A percentile compares a stretch with the other conserved stretches of the same genome.
phyloP scores from a whole-genome alignment of 495 filamentous ascomycete species.

The Cetradonia linearis region DNA sequence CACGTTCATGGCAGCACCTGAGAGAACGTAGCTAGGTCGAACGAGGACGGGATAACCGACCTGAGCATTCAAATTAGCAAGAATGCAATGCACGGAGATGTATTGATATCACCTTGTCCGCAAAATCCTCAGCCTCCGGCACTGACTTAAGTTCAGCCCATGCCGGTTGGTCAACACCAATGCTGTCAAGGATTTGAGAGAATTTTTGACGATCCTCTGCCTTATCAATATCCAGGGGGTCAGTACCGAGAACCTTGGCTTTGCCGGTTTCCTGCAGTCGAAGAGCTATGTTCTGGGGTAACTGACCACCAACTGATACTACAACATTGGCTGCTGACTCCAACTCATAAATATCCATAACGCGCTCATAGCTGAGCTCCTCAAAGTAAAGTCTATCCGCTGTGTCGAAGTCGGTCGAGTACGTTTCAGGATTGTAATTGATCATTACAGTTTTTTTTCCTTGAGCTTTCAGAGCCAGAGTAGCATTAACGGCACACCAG shows the following conservation, averaged over 20 bases:
- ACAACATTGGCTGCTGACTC: conserved; percentile 82
- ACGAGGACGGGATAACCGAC: conserved; percentile 91
- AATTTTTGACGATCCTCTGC: conserved; percentile 98
- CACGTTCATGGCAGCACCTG: conserved; percentile 95
- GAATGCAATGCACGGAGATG: not conserved
- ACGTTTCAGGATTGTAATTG: conserved; percentile 91
- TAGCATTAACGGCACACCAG: conserved; percentile 96
- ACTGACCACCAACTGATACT: conserved; percentile 89
- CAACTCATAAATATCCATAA: conserved; percentile 97
- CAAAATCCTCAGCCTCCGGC: conserved; percentile 75
- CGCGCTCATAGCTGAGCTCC: conserved; percentile 91
- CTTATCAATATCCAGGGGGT: conserved; percentile 90
- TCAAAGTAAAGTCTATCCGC: conserved; percentile 97
- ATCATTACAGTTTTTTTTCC: conserved; percentile 99
- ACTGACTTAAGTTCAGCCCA: conserved; percentile 93
- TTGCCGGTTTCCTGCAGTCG: conserved; percentile 84
- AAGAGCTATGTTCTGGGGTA: conserved; percentile 94
- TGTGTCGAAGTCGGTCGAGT: conserved; percentile 80
- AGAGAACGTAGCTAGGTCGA: conserved; percentile 89
- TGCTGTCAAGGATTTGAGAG: conserved; percentile 90
- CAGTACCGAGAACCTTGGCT: conserved; percentile 81
- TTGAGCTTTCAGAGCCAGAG: conserved; percentile 72
- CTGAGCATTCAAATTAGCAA: not conserved
- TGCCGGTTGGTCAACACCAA: conserved; percentile 91
- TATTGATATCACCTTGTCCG: conserved; percentile 37